These are phyloP conservation scores for Eremomyces bilateralis DNA, from an alignment of 495 filamentous ascomycete species.

Conservation along the genomic window DNA sequence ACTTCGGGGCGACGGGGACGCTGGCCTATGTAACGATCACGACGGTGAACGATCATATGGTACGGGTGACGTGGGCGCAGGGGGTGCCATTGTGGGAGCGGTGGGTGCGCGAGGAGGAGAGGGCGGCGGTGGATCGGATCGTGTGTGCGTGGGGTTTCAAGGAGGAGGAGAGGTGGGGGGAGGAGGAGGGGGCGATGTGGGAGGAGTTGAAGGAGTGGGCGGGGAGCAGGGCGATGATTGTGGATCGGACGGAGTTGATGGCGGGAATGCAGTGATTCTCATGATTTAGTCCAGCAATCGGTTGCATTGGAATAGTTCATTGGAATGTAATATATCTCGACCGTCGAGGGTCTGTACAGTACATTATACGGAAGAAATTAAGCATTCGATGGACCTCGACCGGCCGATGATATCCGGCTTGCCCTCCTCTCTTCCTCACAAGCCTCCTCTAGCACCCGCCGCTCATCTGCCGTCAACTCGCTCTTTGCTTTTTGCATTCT, in stretches of 20 bases:
- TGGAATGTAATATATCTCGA: neutral
- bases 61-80: constrained; percentile 65
- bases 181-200: constrained; percentile 84
- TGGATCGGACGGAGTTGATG: constrained; percentile 76
- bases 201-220: constrained; percentile 62
- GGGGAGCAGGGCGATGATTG: constrained; percentile 59
- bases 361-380: too few relatives aligned
- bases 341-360: neutral
- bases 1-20: constrained; percentile 53
- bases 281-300: too few relatives aligned
- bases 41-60: constrained; percentile 85
- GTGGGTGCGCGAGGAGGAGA: constrained; percentile 87
- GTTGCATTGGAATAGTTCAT: too few relatives aligned
- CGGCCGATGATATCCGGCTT: too few relatives aligned
- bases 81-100: constrained; percentile 62
- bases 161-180: constrained; percentile 53
- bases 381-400: too few relatives aligned
- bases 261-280: constrained; percentile 54
- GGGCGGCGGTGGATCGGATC: constrained; percentile 69
- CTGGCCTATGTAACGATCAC: constrained; percentile 67
- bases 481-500: constrained; percentile 43
- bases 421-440: neutral
- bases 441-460: constrained; percentile 18
- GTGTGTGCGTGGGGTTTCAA: constrained; percentile 79
- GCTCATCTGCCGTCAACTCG: constrained; percentile 49